These are phyloP conservation scores for Rhynchospora breviuscula DNA, from an alignment of 176 grass and related monocot genomes.

Conservation along the genomic window DNA sequence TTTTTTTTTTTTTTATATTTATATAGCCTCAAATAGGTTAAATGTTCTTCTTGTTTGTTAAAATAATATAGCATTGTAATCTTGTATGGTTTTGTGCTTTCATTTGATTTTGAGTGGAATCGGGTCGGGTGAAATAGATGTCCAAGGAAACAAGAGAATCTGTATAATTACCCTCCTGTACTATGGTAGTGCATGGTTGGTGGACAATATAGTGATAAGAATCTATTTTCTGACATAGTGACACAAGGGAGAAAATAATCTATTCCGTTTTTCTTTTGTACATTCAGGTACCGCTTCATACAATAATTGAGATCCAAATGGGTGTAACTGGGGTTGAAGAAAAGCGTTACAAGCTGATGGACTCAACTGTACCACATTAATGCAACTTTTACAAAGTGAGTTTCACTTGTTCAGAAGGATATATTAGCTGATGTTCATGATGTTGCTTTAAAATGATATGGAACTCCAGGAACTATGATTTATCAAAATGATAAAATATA, in stretches of 20 bases:
- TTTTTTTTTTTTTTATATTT: background rate
- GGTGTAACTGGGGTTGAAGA: conserved; percentile 84
- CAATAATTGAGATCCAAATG: conserved; percentile 99
- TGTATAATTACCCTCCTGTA: background rate
- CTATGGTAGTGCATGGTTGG: background rate
- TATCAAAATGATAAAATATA: background rate
- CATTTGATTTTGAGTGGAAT: background rate
- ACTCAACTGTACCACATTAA: conserved; percentile 40
- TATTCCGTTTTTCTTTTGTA: background rate
- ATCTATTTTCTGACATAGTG: background rate
- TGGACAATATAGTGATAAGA: background rate
- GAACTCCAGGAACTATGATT: conserved; percentile 1
- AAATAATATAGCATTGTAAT: no score
- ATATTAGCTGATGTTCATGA: conserved; percentile 14
- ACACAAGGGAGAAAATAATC: background rate
- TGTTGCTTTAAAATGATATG: background rate
- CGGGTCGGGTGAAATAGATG: background rate
- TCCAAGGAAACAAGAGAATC: background rate
- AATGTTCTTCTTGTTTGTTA: no score
- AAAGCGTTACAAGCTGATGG: conserved; percentile 96
- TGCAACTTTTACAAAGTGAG: background rate
- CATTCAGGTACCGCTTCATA: conserved; percentile 80
- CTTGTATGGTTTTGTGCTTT: background rate
- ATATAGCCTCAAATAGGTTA: no score
- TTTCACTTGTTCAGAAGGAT: background rate